Conservation (phyloP, 306 rosid genomes). For the Cicer judaicum region DNA sequence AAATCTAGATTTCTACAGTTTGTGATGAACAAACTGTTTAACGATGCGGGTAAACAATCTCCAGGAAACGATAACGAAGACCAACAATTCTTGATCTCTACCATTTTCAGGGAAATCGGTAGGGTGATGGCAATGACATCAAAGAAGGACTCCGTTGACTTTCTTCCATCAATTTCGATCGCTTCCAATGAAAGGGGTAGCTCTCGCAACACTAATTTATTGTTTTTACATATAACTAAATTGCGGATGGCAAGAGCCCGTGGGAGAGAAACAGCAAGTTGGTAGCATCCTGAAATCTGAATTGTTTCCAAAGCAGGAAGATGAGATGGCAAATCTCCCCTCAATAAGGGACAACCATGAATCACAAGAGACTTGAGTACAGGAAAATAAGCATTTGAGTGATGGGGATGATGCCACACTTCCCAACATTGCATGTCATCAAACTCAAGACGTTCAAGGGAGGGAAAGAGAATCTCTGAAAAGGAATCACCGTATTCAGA, state of each 20-base stretch:
- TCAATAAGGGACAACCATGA: background rate
- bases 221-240: background rate
- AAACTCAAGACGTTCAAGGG: background rate
- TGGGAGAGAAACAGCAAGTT: background rate
- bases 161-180: background rate
- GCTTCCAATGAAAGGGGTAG: background rate
- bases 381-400: background rate
- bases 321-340: background rate
- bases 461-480: background rate
- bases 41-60: too few species aligned
- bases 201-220: background rate
- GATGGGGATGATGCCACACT: background rate
- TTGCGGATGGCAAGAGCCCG: background rate
- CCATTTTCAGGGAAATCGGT: too few species aligned
- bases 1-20: too few species aligned
- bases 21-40: too few species aligned
- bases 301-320: constrained; percentile 19
- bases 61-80: too few species aligned
- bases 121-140: background rate
- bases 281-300: background rate
- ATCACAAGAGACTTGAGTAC: background rate
- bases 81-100: too few species aligned
- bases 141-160: background rate
- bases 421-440: background rate
- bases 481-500: background rate